Evolutionary conservation across 2,329 filamentous ascomycete genomes (phyloP).

Genomic region (Uncinocarpus reesii): DNA sequence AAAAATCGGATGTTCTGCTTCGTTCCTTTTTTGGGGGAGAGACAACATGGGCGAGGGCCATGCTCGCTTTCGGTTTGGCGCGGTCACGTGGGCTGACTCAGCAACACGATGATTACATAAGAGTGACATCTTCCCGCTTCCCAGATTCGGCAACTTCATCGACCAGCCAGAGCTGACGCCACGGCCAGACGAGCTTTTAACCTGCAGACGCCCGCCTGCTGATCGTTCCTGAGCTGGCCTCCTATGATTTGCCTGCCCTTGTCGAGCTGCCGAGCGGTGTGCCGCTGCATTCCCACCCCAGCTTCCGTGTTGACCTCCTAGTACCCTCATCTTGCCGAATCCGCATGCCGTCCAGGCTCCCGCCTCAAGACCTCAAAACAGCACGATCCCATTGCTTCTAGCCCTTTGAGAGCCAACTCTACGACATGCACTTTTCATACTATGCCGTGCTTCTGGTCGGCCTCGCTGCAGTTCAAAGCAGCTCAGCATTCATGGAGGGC

Average conservation of each 20-base stretch:
- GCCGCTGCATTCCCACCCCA: not conserved
- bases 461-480: constrained; percentile 8
- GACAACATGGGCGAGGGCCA: not conserved
- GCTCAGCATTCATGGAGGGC: constrained; percentile 10
- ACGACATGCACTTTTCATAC: constrained; percentile 3
- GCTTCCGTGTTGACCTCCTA: not conserved
- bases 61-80: constrained; percentile 7
- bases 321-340: not conserved
- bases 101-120: not conserved
- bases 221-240: not conserved
- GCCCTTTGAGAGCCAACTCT: not conserved
- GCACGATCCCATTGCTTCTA: not conserved
- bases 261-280: not conserved
- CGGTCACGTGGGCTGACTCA: constrained; percentile 1
- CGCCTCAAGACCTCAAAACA: not conserved
- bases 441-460: constrained; percentile 9
- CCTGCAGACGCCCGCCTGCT: not conserved
- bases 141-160: not conserved
- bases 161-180: no score
- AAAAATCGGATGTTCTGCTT: constrained; percentile 5
- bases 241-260: not conserved
- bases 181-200: no score
- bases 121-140: no score
- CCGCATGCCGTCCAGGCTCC: not conserved
- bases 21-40: constrained; percentile 3